A percentile compares a stretch with the other conserved stretches of the same genome.
phyloP scores from a whole-genome alignment of 2,329 filamentous ascomycete genomes.

The Colletotrichum costaricense region DNA sequence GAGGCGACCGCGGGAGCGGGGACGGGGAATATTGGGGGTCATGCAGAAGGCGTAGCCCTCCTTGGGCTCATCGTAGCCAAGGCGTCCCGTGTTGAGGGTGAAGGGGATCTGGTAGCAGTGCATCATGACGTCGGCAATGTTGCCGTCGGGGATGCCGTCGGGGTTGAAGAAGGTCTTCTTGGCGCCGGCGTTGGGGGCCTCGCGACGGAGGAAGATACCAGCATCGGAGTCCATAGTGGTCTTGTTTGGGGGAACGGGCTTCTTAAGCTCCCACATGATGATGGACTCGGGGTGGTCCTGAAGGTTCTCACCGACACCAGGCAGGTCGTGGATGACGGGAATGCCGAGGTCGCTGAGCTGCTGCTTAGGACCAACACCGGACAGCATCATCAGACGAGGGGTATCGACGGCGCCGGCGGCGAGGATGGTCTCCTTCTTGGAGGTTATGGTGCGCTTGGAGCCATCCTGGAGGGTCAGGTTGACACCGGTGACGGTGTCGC shows the following conservation, averaged over 20 bases:
- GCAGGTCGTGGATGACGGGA: conserved; percentile 65
- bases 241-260: conserved; percentile 77
- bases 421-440: conserved; percentile 75
- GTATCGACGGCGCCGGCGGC: conserved; percentile 86
- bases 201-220: conserved; percentile 86
- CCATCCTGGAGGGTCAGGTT: conserved; percentile 71
- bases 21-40: conserved; percentile 90
- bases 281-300: conserved; percentile 69
- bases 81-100: conserved; percentile 83
- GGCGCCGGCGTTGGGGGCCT: conserved; percentile 75
- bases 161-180: conserved; percentile 60
- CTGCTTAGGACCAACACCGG: conserved; percentile 65
- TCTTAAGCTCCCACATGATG: conserved; percentile 82
- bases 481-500: conserved; percentile 78
- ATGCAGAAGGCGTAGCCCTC: conserved; percentile 91
- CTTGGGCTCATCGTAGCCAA: conserved; percentile 73
- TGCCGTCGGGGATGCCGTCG: conserved; percentile 69
- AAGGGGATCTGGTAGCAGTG: conserved; percentile 98
- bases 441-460: conserved; percentile 65
- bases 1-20: conserved; percentile 80
- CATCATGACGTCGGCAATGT: conserved; percentile 91
- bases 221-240: conserved; percentile 94
- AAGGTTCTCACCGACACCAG: conserved; percentile 71
- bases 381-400: conserved; percentile 72
- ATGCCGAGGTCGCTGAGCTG: conserved; percentile 66